Base-by-base conservation (phyloP, 208 protist species). In the Leishmania aethiopica region DNA sequence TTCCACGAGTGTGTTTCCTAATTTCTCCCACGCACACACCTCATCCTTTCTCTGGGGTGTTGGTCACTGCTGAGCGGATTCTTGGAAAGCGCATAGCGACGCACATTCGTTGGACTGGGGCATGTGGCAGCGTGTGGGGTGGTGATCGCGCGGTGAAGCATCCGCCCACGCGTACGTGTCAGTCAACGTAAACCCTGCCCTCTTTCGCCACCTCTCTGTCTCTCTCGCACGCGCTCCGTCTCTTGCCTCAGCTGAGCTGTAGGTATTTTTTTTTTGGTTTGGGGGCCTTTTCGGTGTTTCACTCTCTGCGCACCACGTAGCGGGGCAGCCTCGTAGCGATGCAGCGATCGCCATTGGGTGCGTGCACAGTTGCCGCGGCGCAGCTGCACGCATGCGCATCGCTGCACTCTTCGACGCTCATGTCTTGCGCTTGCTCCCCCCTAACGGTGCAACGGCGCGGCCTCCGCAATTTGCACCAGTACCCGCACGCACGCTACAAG, bases 401-500 rank as follows among this genome's bases (percentile, higher is more conserved):
- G 15, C 40, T 67, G 35, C 53, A 19, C 22, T 42, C 13, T 42
- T 76, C 55, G 8, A 37, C 55, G 11, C 11, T 17, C 53, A 49
- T 78, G 51, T 6, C 22, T 11, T 42, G 37, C 22, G 66, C 40
- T 32, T 49, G 57, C 57, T 66, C 75, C 22, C 37, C 91, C 25
- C 76, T 96, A 19, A 35, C 79, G 0, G 81, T 90, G 66, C 93
- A 95, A 78, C 83, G 86, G 2, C 84, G 92, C 15, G 88, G 89
- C 22, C 64, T 98, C 45, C 88, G 90, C n/a, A 98, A 98, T 85
- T 84, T 98, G 15, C 95, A 98, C 69, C 93, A 96, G 81, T 97
- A 96, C 80, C 89, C 91, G 2, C 90, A 95, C 69, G 95, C 95
- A 3, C 92, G 95, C 11, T 88, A 98, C 82, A 98, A 98, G 84